Evolutionary conservation across 306 rosid species (phyloP).

Genomic region (Glycine soja): DNA sequence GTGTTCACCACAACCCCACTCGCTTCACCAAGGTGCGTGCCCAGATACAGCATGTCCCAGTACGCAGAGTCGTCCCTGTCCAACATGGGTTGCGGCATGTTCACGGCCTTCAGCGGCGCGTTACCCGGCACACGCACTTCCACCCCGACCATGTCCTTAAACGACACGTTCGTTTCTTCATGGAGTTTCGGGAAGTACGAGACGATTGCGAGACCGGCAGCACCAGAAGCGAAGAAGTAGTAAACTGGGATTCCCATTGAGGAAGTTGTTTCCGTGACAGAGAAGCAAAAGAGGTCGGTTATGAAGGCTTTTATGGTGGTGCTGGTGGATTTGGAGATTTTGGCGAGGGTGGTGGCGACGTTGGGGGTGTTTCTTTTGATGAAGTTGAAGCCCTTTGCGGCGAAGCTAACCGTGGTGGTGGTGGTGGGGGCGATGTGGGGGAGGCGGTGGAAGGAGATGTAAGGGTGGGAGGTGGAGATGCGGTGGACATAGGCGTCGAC

Average conservation of each 20-base stretch:
- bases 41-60: conserved; percentile 36
- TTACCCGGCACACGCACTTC: conserved; percentile 44
- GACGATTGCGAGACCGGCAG: conserved; percentile 19
- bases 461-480: conserved; percentile 40
- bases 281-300: conserved; percentile 43
- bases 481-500: conserved; percentile 34
- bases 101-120: conserved; percentile 12
- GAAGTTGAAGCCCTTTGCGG: conserved; percentile 14
- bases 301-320: conserved; percentile 19
- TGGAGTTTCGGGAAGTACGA: conserved; percentile 42
- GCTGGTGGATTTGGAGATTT: neutral
- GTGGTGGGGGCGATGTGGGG: neutral
- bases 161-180: neutral
- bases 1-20: conserved; percentile 46
- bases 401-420: neutral
- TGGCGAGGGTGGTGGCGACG: conserved; percentile 20
- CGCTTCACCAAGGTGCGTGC: neutral
- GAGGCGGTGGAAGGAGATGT: conserved; percentile 46
- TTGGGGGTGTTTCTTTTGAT: conserved; percentile 9
- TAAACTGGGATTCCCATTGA: conserved; percentile 26
- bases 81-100: conserved; percentile 43
- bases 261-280: neutral
- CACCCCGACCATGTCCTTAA: conserved; percentile 26
- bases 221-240: conserved; percentile 48
- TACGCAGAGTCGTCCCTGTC: conserved; percentile 39